Evolutionary conservation across 345 rosid species (phyloP).

Genomic region (Syzygium jambos): DNA sequence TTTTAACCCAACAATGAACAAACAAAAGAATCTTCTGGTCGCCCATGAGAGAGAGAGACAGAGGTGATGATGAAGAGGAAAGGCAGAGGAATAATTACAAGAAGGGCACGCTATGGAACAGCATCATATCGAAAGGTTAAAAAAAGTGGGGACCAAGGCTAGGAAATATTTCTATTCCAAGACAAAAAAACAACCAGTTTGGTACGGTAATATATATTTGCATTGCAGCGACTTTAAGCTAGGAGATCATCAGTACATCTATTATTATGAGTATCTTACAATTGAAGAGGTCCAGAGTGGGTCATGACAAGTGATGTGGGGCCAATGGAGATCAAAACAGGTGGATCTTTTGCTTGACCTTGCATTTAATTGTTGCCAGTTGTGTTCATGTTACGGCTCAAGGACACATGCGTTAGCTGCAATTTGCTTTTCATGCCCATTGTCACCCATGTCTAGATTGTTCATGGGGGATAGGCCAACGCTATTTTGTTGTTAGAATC

Average conservation of each 20-base stretch:
- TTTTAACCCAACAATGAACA: not conserved
- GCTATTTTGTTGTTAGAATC: not conserved
- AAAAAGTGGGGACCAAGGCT: not conserved
- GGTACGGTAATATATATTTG: not conserved
- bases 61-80: not conserved
- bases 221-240: not conserved
- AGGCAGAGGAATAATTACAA: not conserved
- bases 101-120: not conserved
- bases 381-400: not conserved
- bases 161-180: not conserved
- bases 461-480: not conserved
- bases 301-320: not conserved
- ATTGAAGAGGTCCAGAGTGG: not conserved
- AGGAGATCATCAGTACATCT: not conserved
- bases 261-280: not conserved
- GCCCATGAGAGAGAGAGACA: not conserved
- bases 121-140: not conserved
- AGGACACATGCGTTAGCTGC: not conserved
- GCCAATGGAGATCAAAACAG: not conserved
- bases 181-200: not conserved
- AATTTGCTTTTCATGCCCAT: not conserved
- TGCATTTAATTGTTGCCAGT: not conserved
- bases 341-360: not conserved
- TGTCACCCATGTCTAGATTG: not conserved
- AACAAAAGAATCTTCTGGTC: not conserved